Conservation (phyloP, 306 rosid genomes). For the Castanopsis chinensis region DNA sequence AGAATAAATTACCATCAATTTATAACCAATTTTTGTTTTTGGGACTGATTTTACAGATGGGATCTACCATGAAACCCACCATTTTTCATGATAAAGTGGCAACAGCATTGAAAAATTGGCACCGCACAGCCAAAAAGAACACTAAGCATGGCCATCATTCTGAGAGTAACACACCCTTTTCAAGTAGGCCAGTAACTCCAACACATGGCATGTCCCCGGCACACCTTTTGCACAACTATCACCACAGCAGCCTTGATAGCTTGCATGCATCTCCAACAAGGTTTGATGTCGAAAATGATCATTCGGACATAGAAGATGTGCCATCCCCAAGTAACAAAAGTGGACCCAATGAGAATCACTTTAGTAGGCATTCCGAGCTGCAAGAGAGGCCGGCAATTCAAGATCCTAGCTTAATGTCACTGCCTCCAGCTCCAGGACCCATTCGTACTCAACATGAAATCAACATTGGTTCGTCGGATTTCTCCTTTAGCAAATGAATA, state of each 20-base stretch:
- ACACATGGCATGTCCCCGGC: slow-evolving; percentile 60
- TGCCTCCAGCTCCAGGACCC: slow-evolving; percentile 3
- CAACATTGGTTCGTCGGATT: slow-evolving; percentile 16
- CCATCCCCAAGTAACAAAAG: slow-evolving; percentile 23
- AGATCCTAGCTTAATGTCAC: slow-evolving; percentile 27
- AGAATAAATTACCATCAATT: not conserved
- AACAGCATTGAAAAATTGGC: slow-evolving; percentile 56
- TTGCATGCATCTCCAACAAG: slow-evolving; percentile 32
- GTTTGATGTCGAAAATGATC: slow-evolving; percentile 30
- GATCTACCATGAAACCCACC: slow-evolving; percentile 62
- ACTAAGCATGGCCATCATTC: slow-evolving; percentile 34
- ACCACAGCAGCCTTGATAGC: slow-evolving; percentile 28
- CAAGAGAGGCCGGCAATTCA: slow-evolving; percentile 6
- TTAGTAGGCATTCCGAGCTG: slow-evolving; percentile 3
- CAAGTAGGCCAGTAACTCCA: slow-evolving; percentile 60
- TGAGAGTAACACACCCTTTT: slow-evolving; percentile 42
- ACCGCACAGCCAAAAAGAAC: slow-evolving; percentile 44
- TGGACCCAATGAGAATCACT: slow-evolving; percentile 14
- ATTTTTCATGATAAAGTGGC: slow-evolving; percentile 59
- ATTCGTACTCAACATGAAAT: slow-evolving; percentile 33
- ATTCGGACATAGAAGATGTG: slow-evolving; percentile 33
- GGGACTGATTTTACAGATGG: slow-evolving; percentile 48
- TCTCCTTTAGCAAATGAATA: slow-evolving; percentile 44
- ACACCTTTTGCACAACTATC: slow-evolving; percentile 49
- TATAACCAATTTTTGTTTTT: not conserved